Percentiles rank a stretch among this genome's conserved stretches.
Evolutionary conservation across 73 alveolate species (phyloP).

Genomic region (Paramecium bursaria): DNA sequence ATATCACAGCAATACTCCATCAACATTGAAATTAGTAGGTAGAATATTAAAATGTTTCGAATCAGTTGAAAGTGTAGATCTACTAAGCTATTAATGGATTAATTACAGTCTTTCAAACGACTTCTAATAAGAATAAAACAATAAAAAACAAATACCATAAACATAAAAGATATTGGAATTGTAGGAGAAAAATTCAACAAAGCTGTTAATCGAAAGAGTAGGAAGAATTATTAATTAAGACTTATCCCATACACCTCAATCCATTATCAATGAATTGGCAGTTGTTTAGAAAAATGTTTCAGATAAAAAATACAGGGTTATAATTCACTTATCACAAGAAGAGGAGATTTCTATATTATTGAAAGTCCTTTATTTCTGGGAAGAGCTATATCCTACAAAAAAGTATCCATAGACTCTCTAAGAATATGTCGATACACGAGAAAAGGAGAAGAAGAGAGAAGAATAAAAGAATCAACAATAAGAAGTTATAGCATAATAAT

Average conservation of each 20-base stretch:
- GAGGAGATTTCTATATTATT: conserved; percentile 62
- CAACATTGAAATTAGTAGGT: conserved; percentile 37
- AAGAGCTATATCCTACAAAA: conserved; percentile 61
- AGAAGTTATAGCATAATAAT: conserved; percentile 59
- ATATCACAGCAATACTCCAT: conserved; percentile 41
- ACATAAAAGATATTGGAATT: too few relatives aligned
- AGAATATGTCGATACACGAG: conserved; percentile 39
- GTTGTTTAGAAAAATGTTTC: conserved; percentile 1
- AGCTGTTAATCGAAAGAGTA: background rate
- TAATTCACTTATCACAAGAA: conserved; percentile 59
- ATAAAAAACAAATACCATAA: too few relatives aligned
- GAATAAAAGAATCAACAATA: conserved; percentile 23
- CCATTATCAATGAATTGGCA: background rate
- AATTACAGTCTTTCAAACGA: too few relatives aligned
- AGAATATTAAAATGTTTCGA: conserved; percentile 9
- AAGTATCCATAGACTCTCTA: conserved; percentile 34
- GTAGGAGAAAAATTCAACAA: background rate
- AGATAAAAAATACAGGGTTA: conserved; percentile 29
- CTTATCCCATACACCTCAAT: background rate
- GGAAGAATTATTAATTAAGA: conserved; percentile 12
- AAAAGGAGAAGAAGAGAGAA: conserved; percentile 58
- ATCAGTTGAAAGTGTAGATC: background rate
- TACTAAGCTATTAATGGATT: too few relatives aligned
- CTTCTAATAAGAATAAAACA: too few relatives aligned
- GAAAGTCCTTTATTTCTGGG: conserved; percentile 67